phyloP scores from a whole-genome alignment of 2,329 filamentous ascomycete species.

The Achaetomium macrosporum region DNA sequence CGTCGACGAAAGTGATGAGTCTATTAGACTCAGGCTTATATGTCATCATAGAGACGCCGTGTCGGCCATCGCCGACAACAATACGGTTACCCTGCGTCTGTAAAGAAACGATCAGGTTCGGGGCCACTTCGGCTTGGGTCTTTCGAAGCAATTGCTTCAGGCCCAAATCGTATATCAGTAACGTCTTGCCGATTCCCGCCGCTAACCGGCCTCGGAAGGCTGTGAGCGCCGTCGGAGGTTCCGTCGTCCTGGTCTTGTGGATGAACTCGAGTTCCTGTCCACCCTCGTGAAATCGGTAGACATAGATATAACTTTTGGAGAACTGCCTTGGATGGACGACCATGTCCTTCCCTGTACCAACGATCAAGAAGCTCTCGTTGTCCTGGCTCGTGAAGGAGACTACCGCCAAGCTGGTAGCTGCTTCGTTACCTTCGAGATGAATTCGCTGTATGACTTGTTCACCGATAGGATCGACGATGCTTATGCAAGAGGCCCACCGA shows the following conservation, averaged over 20 bases:
- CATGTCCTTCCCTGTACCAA: conserved; percentile 92
- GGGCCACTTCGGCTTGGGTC: conserved; percentile 70
- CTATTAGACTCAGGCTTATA: conserved; percentile 91
- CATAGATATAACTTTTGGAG: conserved; percentile 77
- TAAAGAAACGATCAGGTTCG: conserved; percentile 80
- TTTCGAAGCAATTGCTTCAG: conserved; percentile 91
- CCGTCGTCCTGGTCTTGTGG: conserved; percentile 89
- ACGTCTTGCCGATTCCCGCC: conserved; percentile 72
- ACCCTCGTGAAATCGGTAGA: conserved; percentile 82
- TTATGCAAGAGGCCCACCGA: conserved; percentile 95
- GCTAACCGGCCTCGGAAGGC: conserved; percentile 86
- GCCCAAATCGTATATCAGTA: conserved; percentile 88
- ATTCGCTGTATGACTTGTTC: conserved; percentile 69
- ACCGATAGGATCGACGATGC: conserved; percentile 75
- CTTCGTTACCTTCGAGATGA: conserved; percentile 83
- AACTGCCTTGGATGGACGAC: conserved; percentile 69
- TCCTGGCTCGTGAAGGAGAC: conserved; percentile 86
- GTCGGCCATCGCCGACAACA: conserved; percentile 84
- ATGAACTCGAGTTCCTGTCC: conserved; percentile 87
- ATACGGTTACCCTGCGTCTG: conserved; percentile 89
- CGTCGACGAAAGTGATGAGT: conserved; percentile 88
- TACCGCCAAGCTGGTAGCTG: conserved; percentile 79
- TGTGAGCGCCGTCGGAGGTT: conserved; percentile 81
- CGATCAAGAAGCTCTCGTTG: conserved; percentile 85
- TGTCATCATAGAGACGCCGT: conserved; percentile 85